Conservation (phyloP, 2,329 filamentous ascomycete genomes). For the Plenodomus lindquistii region DNA sequence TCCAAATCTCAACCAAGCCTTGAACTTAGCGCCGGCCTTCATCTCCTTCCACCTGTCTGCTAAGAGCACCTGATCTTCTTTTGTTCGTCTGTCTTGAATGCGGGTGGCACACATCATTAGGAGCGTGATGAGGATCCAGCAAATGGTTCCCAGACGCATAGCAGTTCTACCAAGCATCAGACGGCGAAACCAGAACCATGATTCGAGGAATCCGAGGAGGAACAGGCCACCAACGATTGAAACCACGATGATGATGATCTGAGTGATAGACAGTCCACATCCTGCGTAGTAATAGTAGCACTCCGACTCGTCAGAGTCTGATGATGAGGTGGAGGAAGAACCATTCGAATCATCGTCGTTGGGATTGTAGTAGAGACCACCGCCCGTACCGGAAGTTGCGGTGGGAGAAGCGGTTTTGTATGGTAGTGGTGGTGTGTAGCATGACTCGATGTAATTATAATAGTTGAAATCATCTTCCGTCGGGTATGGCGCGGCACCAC, state of each 20-base stretch:
- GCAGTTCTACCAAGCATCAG: constrained; percentile 38
- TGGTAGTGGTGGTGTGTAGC: constrained; percentile 20
- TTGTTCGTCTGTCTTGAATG: constrained; percentile 33
- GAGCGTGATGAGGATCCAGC: constrained; percentile 35
- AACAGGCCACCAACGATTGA: constrained; percentile 33
- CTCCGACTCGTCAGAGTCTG: constrained; percentile 7
- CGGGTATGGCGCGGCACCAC: constrained; percentile 30
- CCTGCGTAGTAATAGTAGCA: constrained; percentile 12
- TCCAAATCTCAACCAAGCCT: constrained; percentile 39
- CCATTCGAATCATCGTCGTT: background rate
- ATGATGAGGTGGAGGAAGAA: background rate
- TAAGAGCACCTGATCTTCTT: constrained; percentile 35
- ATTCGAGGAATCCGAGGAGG: constrained; percentile 37
- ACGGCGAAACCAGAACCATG: constrained; percentile 41
- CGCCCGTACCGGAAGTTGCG: background rate
- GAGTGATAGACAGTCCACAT: constrained; percentile 15
- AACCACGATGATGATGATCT: constrained; percentile 35
- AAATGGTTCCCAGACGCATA: constrained; percentile 37
- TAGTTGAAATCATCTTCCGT: constrained; percentile 27
- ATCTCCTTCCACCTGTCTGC: constrained; percentile 36
- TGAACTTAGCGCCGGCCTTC: constrained; percentile 31
- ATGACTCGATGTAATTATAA: constrained; percentile 26
- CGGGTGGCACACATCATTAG: constrained; percentile 39
- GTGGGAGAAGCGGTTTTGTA: constrained; percentile 7
- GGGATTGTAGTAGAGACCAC: background rate